Evolutionary conservation across 2,329 filamentous ascomycete genomes (phyloP), one percentile per base, ranked within the genome.

Genomic region (Magnaporthiopsis incrustans): DNA sequence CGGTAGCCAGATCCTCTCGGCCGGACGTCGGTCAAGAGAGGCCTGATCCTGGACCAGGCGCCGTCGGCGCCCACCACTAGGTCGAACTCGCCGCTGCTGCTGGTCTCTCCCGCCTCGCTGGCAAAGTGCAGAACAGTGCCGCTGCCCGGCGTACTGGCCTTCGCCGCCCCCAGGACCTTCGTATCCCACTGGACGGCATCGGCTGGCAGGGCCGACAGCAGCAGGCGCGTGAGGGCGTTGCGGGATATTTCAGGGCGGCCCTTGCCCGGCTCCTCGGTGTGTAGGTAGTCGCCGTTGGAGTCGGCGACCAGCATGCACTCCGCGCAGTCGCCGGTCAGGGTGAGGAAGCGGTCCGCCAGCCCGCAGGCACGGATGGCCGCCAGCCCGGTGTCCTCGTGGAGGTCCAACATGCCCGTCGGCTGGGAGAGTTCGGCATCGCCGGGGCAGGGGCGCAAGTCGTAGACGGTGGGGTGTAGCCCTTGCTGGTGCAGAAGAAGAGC

Each of bases 371-470:
- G 72, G 10, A 85, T 69, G 0, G 79, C 82, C 3, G 73, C 70
- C 6, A 81, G 76, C 0, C 82, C 82, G 0, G 77, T 75, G 7
- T 74, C 68, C 1, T 74, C 71, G 67, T 85, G 81, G 1, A 85
- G 73, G 67, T 85, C 82, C 3, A 85, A 77, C 64, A 71, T 78
- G 14, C 82, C 81, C 7, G 71, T 74, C 2, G 73, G 73, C 3
- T 67, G 64, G 6, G 68, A 61, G 8, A 74, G 66, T 14, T 72
- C 70, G 2, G 68, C 67, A 0, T 67, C 62, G 1, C 69, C 71
- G 12, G 73, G 74, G 14, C 67, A 67, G 1, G 68, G 64, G 18
- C 74, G 73, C 1, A 74, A 69, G 56, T 79, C 77, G 50, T 72
- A 77, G 59, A 79, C 69, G 4, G 70, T 75, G 62, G 71, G 73